phyloP scores from a whole-genome alignment of 352 stramenopile genomes.

The Phytopythium chamaehyphon region DNA sequence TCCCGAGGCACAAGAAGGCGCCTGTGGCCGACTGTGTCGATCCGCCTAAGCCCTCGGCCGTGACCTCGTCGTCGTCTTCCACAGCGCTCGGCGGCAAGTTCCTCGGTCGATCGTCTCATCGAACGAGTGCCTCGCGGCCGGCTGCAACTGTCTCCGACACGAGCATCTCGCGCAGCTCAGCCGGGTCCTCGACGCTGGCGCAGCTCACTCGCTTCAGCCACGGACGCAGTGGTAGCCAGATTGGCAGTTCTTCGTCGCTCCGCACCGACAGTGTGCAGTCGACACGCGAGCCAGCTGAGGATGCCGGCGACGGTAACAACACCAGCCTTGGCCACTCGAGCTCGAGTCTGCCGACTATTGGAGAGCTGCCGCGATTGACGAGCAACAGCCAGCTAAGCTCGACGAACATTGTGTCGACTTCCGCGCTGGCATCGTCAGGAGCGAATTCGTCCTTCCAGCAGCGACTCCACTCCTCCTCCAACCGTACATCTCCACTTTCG shows the following conservation, averaged over 20 bases:
- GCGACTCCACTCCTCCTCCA: conserved; percentile 1
- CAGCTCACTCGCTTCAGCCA: conserved; percentile 43
- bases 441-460: conserved; percentile 9
- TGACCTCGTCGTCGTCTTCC: conserved; percentile 13
- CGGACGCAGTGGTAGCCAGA: conserved; percentile 20
- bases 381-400: conserved; percentile 10
- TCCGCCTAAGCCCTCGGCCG: conserved; percentile 5
- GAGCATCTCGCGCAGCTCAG: conserved; percentile 14
- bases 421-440: conserved; percentile 7
- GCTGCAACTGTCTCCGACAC: conserved; percentile 15
- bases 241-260: conserved; percentile 9
- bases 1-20: conserved; percentile 31
- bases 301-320: conserved; percentile 7
- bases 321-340: conserved; percentile 10
- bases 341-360: conserved; percentile 15
- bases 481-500: conserved; percentile 8
- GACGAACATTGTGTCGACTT: conserved; percentile 20
- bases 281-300: conserved; percentile 1
- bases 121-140: conserved; percentile 8
- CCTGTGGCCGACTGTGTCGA: conserved; percentile 26
- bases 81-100: conserved; percentile 26
- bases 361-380: conserved; percentile 14
- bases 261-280: neutral
- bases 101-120: conserved; percentile 24
- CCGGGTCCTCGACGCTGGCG: conserved; percentile 27